Evolutionary conservation across 2,329 filamentous ascomycete genomes (phyloP).

Genomic region (Penicillium sp.): DNA sequence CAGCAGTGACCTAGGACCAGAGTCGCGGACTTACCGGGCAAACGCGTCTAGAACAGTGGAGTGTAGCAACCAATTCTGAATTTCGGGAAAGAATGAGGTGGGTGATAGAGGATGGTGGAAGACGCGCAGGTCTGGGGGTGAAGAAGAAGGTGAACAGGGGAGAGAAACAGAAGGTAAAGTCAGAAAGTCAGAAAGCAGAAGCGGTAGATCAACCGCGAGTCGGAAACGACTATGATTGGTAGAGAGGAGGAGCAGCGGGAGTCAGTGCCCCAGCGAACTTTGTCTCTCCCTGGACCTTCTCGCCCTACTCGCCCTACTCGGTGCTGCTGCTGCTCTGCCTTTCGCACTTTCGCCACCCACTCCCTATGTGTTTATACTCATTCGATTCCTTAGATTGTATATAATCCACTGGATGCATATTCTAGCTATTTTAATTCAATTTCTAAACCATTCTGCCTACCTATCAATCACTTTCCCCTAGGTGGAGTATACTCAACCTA

Average conservation of each 20-base stretch:
- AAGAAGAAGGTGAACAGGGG: conserved; percentile 7
- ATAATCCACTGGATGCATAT: conserved; percentile 32
- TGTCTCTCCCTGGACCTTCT: conserved; percentile 31
- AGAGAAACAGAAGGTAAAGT: conserved; percentile 14
- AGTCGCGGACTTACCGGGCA: conserved; percentile 15
- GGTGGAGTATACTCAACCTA: conserved; percentile 1
- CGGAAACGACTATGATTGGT: conserved; percentile 31
- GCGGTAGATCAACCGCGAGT: conserved; percentile 36
- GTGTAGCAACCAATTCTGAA: not conserved
- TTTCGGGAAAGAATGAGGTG: not conserved
- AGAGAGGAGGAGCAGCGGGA: conserved; percentile 36
- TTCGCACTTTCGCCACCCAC: conserved; percentile 25
- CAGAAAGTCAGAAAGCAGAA: conserved; percentile 36
- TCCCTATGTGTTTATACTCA: conserved; percentile 60
- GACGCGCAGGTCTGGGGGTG: conserved; percentile 9
- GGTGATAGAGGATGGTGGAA: conserved; percentile 3
- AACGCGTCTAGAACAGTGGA: conserved; percentile 11
- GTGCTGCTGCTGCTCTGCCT: conserved; percentile 25
- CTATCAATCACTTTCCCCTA: conserved; percentile 14
- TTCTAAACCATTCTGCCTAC: not conserved
- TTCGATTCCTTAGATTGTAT: conserved; percentile 49
- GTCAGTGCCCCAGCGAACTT: conserved; percentile 15
- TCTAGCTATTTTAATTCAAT: not conserved
- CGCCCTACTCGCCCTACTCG: conserved; percentile 28
- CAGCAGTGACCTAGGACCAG: conserved; percentile 4